Base-by-base conservation (phyloP, 345 rosid species). In the Litchi chinensis region DNA sequence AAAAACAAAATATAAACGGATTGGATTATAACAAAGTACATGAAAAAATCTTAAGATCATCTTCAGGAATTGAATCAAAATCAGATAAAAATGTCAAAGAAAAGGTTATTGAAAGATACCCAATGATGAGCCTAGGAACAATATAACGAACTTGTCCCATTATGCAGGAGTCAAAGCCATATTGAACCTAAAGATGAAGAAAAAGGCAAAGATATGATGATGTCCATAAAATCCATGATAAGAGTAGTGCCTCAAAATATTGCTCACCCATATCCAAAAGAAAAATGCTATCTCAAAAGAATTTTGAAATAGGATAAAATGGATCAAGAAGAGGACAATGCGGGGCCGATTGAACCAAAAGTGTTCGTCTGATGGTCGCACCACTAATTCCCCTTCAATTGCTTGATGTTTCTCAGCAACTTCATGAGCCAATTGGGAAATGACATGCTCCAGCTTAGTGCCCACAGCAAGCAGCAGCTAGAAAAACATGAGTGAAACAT, bases 201-300 rank as follows among this genome's bases (percentile, higher is more conserved):
- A 13, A 74, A 15, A 43, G 50, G 12, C 43, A 26, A 11, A 54
- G 8, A 65, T 1, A 67, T 67, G 28, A 63, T 48, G 41, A 39
- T 5, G 46, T 37, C 8, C 22, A 48, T 46, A 73, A 24, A 85
- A 21, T 67, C 37, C 24, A 65, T 6, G 11, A 19, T 37, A 67
- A 52, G 32, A 56, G 40, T 4, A n/a, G 1, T 0, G 8, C 64
- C 10, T 32, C 32, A 2, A 26, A 22, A 22, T 63, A 39, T 52
- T 39, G 74, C 84, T 81, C 89, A 95, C 98, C 99, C 83, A 89
- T 80, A 93, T 93, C 93, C 93, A 95, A 82, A 95, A 95, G 90
- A 92, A 90, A 84, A 87, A 93, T 0, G 98, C 99, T 65, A 95
- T 89, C 89, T 93, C 99, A 37, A 93, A 95, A 77, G 98, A 91